Base-by-base conservation (phyloP, 176 grass and related monocot genomes). In the Pharus latifolius region DNA sequence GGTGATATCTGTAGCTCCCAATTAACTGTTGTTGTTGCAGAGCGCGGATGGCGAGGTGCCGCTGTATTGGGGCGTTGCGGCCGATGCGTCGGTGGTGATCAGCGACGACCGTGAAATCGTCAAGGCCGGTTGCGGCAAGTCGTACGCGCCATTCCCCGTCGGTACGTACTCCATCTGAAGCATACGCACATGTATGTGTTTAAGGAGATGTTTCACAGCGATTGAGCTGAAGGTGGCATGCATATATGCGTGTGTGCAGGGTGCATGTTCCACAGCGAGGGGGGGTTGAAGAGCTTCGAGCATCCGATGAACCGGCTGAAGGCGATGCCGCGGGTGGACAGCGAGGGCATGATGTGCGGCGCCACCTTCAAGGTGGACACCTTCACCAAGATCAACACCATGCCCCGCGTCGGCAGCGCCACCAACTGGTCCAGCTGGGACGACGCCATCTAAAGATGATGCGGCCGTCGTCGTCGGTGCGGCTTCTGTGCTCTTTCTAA, bases 201-300 rank as follows among this genome's bases (percentile, higher is more conserved):
- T n/a, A n/a, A n/a, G n/a, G n/a, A n/a, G n/a, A n/a, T n/a, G n/a
- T n/a, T n/a, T n/a, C n/a, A n/a, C 8, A 9, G 35, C 35, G 9
- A 5, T 38, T 4, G 35, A 5, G 35, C 35, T 38, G 35, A 38
- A 38, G 35, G 35, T 9, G 9, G 35, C 8, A 9, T 38, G 35
- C 35, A 38, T 38, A 9, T 38, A 9, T 38, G 4, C 45, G 70
- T 12, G 44, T 32, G 26, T 53, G 12, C 77, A n/a, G 90, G 95
- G 0, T 99, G 95, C 72, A 99, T 99, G 95, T 99, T 99, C 74
- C 90, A 99, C 56, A 88, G 90, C 74, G 95, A 94, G 29, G 79
- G 84, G 2, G 95, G 95, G 17, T 79, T 99, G 58, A 94, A 90
- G 87, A 94, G 95, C 81, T 99, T 91, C 69, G 95, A 99, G 87